These are phyloP conservation scores for Erodium texanum DNA, from an alignment of 441 rosid genomes.

Conservation along the genomic window DNA sequence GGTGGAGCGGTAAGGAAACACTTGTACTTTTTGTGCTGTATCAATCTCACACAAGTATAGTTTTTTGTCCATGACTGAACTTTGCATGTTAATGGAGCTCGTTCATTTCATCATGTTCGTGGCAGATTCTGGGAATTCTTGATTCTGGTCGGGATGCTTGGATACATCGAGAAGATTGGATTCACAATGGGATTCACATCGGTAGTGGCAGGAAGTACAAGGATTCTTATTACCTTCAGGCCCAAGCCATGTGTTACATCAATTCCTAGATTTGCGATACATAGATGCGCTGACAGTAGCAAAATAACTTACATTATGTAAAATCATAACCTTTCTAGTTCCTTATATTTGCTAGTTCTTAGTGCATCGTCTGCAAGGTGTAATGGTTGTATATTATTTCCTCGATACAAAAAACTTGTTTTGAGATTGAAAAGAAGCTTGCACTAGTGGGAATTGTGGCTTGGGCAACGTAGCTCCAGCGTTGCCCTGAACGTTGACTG, in stretches of 20 bases:
- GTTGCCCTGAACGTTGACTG: no score
- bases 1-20: conserved; percentile 74
- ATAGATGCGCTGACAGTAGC: not conserved
- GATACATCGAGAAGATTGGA: conserved; percentile 83
- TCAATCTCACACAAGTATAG: not conserved
- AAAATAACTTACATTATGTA: not conserved
- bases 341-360: not conserved
- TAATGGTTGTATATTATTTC: no score
- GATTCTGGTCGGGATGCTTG: conserved; percentile 91
- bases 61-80: not conserved
- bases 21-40: not conserved
- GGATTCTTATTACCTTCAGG: conserved; percentile 80
- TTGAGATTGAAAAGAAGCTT: no score
- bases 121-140: conserved; percentile 71
- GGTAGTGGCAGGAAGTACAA: conserved; percentile 79
- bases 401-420: no score
- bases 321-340: not conserved
- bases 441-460: no score
- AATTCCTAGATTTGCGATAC: conserved; percentile 29
- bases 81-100: not conserved
- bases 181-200: conserved; percentile 58
- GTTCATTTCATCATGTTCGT: not conserved
- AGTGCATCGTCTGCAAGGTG: no score
- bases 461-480: no score
- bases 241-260: conserved; percentile 75